Evolutionary conservation across 495 filamentous ascomycete genomes (phyloP).

Genomic region (Chaetomidium leptoderma): DNA sequence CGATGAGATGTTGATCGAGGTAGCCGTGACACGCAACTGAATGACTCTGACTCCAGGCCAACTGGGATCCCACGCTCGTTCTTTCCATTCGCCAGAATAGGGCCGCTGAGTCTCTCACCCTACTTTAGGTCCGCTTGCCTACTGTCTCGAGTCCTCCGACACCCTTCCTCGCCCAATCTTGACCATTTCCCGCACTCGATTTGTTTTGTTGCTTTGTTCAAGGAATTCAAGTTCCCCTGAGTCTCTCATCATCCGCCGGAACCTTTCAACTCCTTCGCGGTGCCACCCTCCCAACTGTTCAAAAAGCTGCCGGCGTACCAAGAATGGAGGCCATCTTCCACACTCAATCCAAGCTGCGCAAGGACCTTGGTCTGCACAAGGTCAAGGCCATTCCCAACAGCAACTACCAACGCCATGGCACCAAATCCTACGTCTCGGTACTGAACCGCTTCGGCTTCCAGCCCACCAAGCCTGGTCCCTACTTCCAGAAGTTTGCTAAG

Average conservation of each 20-base stretch:
- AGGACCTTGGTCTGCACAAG: conserved; percentile 43
- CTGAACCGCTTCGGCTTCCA: conserved; percentile 67
- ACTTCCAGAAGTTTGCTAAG: conserved; percentile 44
- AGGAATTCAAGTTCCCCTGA: too few species aligned
- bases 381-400: conserved; percentile 52
- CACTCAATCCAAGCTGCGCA: conserved; percentile 32
- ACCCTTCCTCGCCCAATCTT: too few species aligned
- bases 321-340: conserved; percentile 34
- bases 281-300: background rate
- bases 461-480: conserved; percentile 67
- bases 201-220: too few species aligned
- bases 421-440: conserved; percentile 67
- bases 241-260: too few species aligned
- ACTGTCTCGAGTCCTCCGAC: too few species aligned
- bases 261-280: background rate
- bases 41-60: too few species aligned
- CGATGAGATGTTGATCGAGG: too few species aligned
- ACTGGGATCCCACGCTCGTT: background rate
- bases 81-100: background rate
- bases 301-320: background rate
- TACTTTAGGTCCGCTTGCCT: background rate
- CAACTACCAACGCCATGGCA: conserved; percentile 61
- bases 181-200: background rate
- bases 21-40: too few species aligned
- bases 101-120: background rate